Conservation (phyloP, 2,329 filamentous ascomycete species). For the Hymenoscyphus infarciens region DNA sequence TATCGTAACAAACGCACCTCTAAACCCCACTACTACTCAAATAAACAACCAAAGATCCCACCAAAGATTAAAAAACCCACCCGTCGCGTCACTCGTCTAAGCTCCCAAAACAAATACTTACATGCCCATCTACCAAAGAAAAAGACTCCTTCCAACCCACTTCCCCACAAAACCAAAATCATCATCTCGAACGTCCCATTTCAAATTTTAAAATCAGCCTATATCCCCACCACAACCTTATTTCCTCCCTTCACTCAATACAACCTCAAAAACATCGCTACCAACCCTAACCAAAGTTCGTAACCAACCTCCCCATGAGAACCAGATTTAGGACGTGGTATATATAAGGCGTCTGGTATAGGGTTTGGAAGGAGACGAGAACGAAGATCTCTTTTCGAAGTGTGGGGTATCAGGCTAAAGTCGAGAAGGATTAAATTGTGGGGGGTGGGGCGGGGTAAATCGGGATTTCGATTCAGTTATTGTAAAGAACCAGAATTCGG, state of each 20-base stretch:
- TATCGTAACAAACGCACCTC: neutral
- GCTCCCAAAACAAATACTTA: neutral
- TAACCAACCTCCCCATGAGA: neutral
- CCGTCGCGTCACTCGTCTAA: neutral
- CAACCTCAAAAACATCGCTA: neutral
- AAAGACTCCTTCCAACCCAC: no score
- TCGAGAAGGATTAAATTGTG: neutral
- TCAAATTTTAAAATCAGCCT: neutral
- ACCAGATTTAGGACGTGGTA: neutral
- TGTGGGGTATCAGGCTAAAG: neutral
- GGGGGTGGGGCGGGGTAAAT: conserved; percentile 1
- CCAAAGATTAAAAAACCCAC: no score
- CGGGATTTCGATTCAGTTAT: neutral
- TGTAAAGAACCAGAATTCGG: neutral
- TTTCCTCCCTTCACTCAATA: neutral
- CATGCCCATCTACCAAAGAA: no score
- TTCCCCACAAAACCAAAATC: no score
- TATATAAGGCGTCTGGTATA: neutral
- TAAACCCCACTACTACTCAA: neutral
- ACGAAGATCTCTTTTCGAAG: neutral
- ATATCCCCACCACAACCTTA: neutral
- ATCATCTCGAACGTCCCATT: no score
- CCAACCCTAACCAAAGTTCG: neutral
- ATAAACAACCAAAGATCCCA: no score
- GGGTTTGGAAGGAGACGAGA: neutral